Evolutionary conservation across 768 basidiomycete genomes (phyloP), one percentile per base, ranked within the genome.

Genomic region (Suillus luteus): DNA sequence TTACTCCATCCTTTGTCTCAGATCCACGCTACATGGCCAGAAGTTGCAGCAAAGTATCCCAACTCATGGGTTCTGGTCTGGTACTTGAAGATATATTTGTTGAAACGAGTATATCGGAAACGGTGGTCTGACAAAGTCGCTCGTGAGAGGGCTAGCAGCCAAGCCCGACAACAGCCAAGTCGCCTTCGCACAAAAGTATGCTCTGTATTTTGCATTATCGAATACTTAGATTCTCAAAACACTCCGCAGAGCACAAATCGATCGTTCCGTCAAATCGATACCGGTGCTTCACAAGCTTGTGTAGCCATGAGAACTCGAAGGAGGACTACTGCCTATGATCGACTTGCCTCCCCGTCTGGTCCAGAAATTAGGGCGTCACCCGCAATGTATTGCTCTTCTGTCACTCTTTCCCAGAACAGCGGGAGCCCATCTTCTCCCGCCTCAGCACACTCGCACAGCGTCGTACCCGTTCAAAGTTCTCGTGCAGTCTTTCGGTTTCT

Each of bases 21-120:
- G 55, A 10, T 57, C 10, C 37, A 57, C 15, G 24, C 55, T 24
- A 40, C 17, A 15, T 57, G 55, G 55, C 55, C 55, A 40, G 38
- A 40, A 40, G 24, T 57, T 17, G 15, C 38, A 19, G 17, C 5
- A 9, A 40, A 17, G 11, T 57, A 57, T 8, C 38, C 22, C 5
- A 58, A 57, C 5, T 60, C 59, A 2, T 60, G 59, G 59, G 59
- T 38, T n/a, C n/a, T 55, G 5, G 37, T 60, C 3, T 8, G 59
- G n/a, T 60, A 60, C 12, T 14, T 60, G 10, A 60, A 14, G 51
- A 31, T 60, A 22, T 60, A 60, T 37, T 19, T 60, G 27, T 8
- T 14, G 44, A 60, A 43, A 27, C 51, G 52, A 31, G 59, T 60
- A 33, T 60, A 33, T 17, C 46, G 27, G 12, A 60, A 60, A 57